Evolutionary conservation across 371 early-diverging fungal genomes (phyloP), one percentile per base, ranked within the genome.

Genomic region (Apophysomyces variabilis): DNA sequence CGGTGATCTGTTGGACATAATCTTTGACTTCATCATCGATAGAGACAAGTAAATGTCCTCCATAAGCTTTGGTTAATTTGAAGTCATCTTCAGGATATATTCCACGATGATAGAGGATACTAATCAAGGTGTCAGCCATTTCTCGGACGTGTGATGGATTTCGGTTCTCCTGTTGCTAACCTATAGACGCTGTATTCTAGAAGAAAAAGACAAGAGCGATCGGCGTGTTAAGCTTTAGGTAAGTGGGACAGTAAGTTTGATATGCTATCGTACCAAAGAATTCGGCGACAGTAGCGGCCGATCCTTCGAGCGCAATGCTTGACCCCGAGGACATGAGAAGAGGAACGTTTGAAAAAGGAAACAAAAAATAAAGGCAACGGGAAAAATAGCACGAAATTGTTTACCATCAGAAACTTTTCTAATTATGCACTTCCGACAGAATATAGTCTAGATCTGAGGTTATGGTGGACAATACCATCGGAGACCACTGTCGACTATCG

Each of bases 41-140:
- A 0, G 92, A 86, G 6, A 92, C 85, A 41, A 94, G 77, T 60
- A 95, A 82, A 64, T 88, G 89, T 36, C 96, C 79, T 14, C 94
- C 95, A 68, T 94, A 95, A 68, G 92, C 91, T 66, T 92, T 89
- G 38, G 80, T 82, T 70, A 88, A 75, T 54, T 85, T 87, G 72
- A 97, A 97, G 67, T 94, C 93, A 64, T 95, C 95, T 6, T 89
- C 79, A 13, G 95, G 92, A 67, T 96, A 96, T 13, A 97, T 69
- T 7, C 92, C 96, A 35, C 97, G 90, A 71, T 96, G 96, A 70
- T 88, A 96, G 21, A 96, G 83, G 18, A 97, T 93, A 72, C 92
- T 92, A 62, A 44, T 45, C 58, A 0, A 1, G 14, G 38, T 11
- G n/a, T 12, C 50, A 41, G 43, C 46, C 14, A 21, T 13, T 6